These are phyloP conservation scores for Cytospora leucostoma DNA, from an alignment of 2,329 filamentous ascomycete species.

Conservation along the genomic window DNA sequence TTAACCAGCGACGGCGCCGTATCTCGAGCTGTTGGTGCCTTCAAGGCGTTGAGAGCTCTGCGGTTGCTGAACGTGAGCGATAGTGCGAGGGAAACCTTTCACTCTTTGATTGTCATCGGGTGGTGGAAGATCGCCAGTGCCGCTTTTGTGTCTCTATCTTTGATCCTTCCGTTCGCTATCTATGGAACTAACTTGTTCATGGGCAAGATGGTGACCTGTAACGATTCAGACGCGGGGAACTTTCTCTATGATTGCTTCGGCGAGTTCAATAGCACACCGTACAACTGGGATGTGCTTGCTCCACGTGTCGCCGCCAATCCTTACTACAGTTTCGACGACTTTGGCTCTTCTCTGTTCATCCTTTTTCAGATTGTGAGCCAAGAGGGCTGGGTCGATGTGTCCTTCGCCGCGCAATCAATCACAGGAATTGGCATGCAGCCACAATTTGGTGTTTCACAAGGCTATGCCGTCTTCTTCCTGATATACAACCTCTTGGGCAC, in stretches of 20 bases:
- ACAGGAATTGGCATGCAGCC: constrained; percentile 77
- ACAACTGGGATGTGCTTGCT: constrained; percentile 80
- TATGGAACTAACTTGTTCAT: constrained; percentile 94
- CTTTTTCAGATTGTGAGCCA: constrained; percentile 99
- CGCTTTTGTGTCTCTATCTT: constrained; percentile 88
- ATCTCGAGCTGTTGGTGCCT: constrained; percentile 89
- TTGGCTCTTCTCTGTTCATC: constrained; percentile 89
- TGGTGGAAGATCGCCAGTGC: constrained; percentile 93
- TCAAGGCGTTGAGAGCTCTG: constrained; percentile 92
- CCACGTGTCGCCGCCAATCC: constrained; percentile 80
- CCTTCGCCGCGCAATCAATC: constrained; percentile 80
- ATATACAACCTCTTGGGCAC: constrained; percentile 95
- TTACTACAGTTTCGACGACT: constrained; percentile 92
- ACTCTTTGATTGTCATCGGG: constrained; percentile 90
- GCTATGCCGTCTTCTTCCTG: constrained; percentile 92
- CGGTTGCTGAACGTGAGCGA: constrained; percentile 94
- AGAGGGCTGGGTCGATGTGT: constrained; percentile 96
- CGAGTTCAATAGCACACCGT: constrained; percentile 77
- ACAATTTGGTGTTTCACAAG: constrained; percentile 66
- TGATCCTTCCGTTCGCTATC: constrained; percentile 94
- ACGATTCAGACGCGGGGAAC: constrained; percentile 64
- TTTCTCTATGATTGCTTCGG: constrained; percentile 76
- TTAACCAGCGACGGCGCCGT: constrained; percentile 80
- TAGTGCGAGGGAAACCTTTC: constrained; percentile 92
- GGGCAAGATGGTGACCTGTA: constrained; percentile 77